These are phyloP conservation scores for Mycotypha africana DNA, from an alignment of 371 early-diverging fungal genomes.

Conservation along the genomic window DNA sequence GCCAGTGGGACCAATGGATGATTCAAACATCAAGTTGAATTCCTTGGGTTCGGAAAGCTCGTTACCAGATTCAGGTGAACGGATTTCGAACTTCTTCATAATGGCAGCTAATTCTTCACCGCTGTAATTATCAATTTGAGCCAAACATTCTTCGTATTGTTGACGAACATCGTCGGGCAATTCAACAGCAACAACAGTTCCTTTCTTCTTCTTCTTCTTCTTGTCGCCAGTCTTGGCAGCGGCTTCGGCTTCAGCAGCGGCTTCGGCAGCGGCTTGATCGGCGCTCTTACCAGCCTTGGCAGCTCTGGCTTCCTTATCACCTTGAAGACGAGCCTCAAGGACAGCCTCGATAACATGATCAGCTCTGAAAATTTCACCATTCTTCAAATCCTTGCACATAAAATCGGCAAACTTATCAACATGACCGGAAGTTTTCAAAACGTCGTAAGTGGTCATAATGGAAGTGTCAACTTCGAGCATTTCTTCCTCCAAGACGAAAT, in stretches of 20 bases:
- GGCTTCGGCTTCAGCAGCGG: constrained; percentile 38
- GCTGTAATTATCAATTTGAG: constrained; percentile 92
- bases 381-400: constrained; percentile 94
- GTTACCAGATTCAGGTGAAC: constrained; percentile 90
- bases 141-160: constrained; percentile 82
- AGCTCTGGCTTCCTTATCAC: constrained; percentile 69
- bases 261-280: constrained; percentile 23
- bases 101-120: constrained; percentile 86
- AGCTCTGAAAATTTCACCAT: constrained; percentile 96
- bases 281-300: constrained; percentile 43
- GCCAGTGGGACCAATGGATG: constrained; percentile 97
- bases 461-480: constrained; percentile 99
- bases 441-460: constrained; percentile 96
- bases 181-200: constrained; percentile 55
- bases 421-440: constrained; percentile 99
- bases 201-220: constrained; percentile 71
- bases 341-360: constrained; percentile 98
- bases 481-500: constrained; percentile 98
- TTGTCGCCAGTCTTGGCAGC: constrained; percentile 55
- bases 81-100: constrained; percentile 85
- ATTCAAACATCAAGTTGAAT: constrained; percentile 99
- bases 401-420: constrained; percentile 99
- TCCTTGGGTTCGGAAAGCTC: constrained; percentile 86
- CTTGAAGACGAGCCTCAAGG: constrained; percentile 84
- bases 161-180: constrained; percentile 61